Evolutionary conservation across 257 asterid species (phyloP), one percentile per base, ranked within the genome.

Genomic region (Nicotiana knightiana): DNA sequence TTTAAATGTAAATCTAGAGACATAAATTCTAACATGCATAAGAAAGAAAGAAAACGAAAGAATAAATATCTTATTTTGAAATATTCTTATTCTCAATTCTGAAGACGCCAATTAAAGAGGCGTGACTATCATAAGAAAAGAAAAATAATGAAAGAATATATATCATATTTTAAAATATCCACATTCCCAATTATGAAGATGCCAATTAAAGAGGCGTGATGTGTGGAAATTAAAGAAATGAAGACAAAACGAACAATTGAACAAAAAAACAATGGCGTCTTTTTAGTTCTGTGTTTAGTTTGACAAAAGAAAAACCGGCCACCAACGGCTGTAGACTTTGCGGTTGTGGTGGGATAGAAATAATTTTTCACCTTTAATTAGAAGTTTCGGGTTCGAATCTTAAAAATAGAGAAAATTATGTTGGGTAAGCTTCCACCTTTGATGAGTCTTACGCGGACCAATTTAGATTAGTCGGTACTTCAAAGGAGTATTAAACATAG

Each of bases 1-100:
- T 65, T 32, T 6, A 3, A 0, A 13, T 1, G 1, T 3, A 65
- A 65, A 11, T 30, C 21, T 12, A 28, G 6, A 30, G 3, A 15
- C 4, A 66, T 66, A 32, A 61, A 67, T 33, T 17, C 53, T 1
- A 35, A 35, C 4, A 8, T 35, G 54, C 76, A 17, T 7, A 9
- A 2, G 3, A 0, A 6, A 5, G 18, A 4, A 6, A 17, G 6
- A 9, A 68, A 68, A 10, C 43, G 18, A 68, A 70, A 43, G 12
- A n/a, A 43, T 70, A 43, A n/a, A 18, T 43, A 43, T 70, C n/a
- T 70, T 43, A 21, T 70, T 11, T 70, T 70, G 58, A 70, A 70
- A 39, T 70, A 43, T 43, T 43, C 78, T 0, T 39, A 43, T 70
- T 70, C 78, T 8, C n/a, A 70, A 5, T 70, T 43, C 13, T 70